Evolutionary conservation across 2,329 filamentous ascomycete genomes (phyloP), one percentile per base, ranked within the genome.

Genomic region (Xylariaceae sp.): DNA sequence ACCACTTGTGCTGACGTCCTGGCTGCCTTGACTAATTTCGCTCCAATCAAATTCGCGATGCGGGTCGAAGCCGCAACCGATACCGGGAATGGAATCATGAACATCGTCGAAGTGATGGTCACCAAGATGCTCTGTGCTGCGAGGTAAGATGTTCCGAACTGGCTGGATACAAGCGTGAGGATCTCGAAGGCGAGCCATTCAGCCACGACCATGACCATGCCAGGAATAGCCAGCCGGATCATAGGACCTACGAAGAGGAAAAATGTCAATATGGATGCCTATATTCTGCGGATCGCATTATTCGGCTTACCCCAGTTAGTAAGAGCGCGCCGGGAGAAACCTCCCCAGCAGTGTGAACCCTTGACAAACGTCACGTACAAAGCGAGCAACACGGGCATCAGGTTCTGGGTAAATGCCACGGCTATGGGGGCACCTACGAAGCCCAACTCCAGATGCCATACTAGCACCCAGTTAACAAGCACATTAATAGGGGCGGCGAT

Each of bases 121-220:
- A 88, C 83, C 2, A 97, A 78, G 11, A 97, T 87, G 39, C 89
- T 92, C 73, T 99, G 92, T 0, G 94, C 92, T 0, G 93, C 93
- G 1, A 97, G 82, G 62, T 88, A 85, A 15, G 87, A 87, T 1
- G 89, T 85, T 13, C 89, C 89, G 59, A 97, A 87, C 67, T 89
- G 90, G 55, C 88, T 90, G 0, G 90, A 84, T 7, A 87, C 85
- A n/a, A 97, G 80, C 0, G 92, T 96, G 63, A 96, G 79, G 53
- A 96, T 85, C 73, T 97, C 93, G 72, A 97, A 97, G 5, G 92
- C 92, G 9, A 97, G 82, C 76, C 90, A 96, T 73, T 97, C 93
- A 4, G 93, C 92, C 72, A 95, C 87, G 1, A 97, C 88, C 92
- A 97, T 97, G 65, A 96, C 78, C 72, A 97, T 86, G 1, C 93